Percentiles rank a stretch among this genome's conserved stretches.
Conservation (phyloP, 352 stramenopile species). For the Lagenidium giganteum region DNA sequence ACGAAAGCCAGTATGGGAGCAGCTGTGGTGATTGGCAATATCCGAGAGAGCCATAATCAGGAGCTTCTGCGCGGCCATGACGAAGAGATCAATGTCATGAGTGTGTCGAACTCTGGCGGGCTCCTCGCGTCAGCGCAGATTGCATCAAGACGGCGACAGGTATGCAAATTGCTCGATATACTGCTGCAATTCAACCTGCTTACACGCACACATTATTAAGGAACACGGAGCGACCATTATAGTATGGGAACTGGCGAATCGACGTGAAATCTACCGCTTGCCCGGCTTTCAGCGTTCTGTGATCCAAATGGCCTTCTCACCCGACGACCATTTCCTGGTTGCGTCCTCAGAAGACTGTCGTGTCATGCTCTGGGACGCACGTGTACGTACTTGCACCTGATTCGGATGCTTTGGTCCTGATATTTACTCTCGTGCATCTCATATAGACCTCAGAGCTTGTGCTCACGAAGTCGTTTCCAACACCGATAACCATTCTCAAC, state of each 20-base stretch:
- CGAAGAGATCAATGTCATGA: conserved; percentile 32
- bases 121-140: conserved; percentile 28
- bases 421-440: not conserved
- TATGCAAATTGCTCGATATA: conserved; percentile 1
- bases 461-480: conserved; percentile 57
- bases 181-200: not conserved
- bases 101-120: conserved; percentile 19
- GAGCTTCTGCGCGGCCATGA: conserved; percentile 31
- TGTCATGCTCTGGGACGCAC: conserved; percentile 74
- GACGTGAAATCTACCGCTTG: conserved; percentile 44
- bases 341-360: conserved; percentile 59
- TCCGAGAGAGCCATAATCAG: conserved; percentile 28
- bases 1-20: conserved; percentile 24
- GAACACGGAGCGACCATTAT: conserved; percentile 33
- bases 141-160: conserved; percentile 17
- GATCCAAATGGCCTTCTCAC: conserved; percentile 66
- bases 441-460: conserved; percentile 64
- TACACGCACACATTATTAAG: conserved; percentile 2
- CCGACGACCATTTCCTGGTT: conserved; percentile 72
- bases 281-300: conserved; percentile 56
- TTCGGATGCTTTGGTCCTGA: not conserved
- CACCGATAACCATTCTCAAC: conserved; percentile 62
- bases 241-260: conserved; percentile 38
- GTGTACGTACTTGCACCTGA: conserved; percentile 22
- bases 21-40: conserved; percentile 22